Base-by-base conservation (phyloP, 352 stramenopile species). In the Lagenidium giganteum region DNA sequence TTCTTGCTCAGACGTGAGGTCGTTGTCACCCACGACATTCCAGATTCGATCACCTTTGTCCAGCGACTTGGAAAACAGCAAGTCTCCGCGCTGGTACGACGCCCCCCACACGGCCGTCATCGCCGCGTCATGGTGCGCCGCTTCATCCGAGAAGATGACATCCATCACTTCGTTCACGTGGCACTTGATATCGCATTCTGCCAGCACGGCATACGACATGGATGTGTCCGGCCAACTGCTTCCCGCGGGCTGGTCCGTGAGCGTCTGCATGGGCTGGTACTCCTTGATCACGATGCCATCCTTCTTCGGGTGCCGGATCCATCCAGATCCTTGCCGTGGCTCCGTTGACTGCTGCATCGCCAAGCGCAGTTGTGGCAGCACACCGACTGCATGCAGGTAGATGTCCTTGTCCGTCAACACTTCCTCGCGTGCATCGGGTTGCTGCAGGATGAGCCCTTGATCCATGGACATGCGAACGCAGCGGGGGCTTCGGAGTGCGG, bases 81-180 rank as follows among this genome's bases (percentile, higher is more conserved):
- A 41, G 23, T 88, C 68, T 3, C 65, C 70, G 18, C 61, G 67
- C 51, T 67, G 69, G 61, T 71, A 69, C 46, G 80, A 81, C 13
- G 60, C 48, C 16, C 57, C 62, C 38, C 80, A 88, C 14, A 86
- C 58, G 2, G 76, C 61, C 8, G 54, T 54, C 72, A 85, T 83
- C 24, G 60, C 81, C 12, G 54, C 54, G 44, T 79, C 64, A 32
- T 79, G 71, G 29, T 84, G 67, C 22, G 69, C 39, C 8, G 47
- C 17, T 7, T 88, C 70, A n/a, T 60, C 63, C 36, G 65, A 84
- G 45, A 86, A 88, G 12, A 88, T 62, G 59, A 70, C 65, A 8
- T 70, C 72, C 39, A 83, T 52, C 1, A 69, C 72, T 26, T 88
- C 76, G 13, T 67, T 50, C 21, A 84, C 21, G 25, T 67, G 54